Evolutionary conservation across 73 alveolate species (phyloP), one percentile per base, ranked within the genome.

Genomic region (Paramecium caudatum): DNA sequence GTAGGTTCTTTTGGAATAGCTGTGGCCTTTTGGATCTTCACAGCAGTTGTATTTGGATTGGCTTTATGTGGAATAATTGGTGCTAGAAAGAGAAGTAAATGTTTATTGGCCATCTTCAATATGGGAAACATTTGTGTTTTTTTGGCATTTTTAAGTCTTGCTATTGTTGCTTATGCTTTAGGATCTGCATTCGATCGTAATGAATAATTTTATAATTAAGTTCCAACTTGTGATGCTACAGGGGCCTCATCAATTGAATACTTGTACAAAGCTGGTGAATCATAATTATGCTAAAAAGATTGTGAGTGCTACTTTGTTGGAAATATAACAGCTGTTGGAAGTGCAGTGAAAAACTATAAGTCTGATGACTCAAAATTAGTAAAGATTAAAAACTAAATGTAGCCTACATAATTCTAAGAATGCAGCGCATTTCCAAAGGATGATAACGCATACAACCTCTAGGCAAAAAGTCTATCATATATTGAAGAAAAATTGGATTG

Each of bases 21-120:
- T 1, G 45, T 55, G 25, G 8, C 17, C 2, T 55, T 55, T 55
- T 55, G 80, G 80, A 5, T 23, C 8, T 55, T 55, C n/a, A 43
- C 80, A 55, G 17, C 25, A 16, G 7, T 55, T 19, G 45, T 55
- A 7, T 5, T 55, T 2, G 23, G 23, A 8, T 55, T 55, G 9
- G 80, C 80, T 10, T 27, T 55, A 2, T 12, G 80, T 55, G 80
- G 80, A 10, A 27, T 55, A 55, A 27, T 37, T 55, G 80, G 80
- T 27, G 43, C 80, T 3, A 55, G 30, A 55, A 17, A 5, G 1
- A 55, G 43, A 25, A 55, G 80, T 55, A 55, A 55, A 21, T 55
- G 41, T 10, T 23, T 55, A 21, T 23, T 55, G 3, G 80, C 80
- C 7, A 55, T 55, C 9, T 55, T 55, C 30, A 55, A 55, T 23